Conservation (phyloP, 176 grass and related monocot genomes). For the Microstegium vimineum region DNA sequence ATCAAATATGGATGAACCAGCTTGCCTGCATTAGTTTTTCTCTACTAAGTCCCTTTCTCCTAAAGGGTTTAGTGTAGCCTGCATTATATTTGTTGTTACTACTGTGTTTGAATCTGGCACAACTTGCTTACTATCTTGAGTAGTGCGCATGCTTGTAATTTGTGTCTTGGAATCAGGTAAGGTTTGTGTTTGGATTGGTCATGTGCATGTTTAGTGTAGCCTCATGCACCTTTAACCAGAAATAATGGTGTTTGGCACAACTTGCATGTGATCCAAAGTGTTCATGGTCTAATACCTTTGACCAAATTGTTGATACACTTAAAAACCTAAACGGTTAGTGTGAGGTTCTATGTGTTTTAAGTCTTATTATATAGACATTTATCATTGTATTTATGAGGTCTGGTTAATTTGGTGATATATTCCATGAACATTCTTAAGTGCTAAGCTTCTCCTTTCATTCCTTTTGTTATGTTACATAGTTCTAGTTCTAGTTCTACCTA, state of each 20-base stretch:
- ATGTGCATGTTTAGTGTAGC: not conserved
- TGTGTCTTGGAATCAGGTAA: not conserved
- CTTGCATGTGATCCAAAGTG: not conserved
- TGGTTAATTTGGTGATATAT: not conserved
- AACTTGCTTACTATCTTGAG: not conserved
- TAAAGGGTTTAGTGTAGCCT: not conserved
- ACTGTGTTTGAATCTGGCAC: not conserved
- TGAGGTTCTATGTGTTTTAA: not conserved
- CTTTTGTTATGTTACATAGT: not conserved
- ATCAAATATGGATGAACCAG: not conserved
- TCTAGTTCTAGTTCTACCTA: not conserved
- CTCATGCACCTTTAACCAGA: not conserved
- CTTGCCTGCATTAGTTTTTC: not conserved
- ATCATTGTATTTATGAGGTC: not conserved
- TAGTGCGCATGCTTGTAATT: not conserved
- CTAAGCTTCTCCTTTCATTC: not conserved
- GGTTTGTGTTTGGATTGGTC: not conserved
- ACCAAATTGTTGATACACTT: not conserved
- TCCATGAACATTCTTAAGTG: not conserved
- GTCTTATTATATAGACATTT: not conserved
- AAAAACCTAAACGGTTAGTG: not conserved
- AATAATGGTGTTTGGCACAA: not conserved
- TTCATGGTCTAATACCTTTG: not conserved
- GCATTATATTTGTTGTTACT: not conserved
- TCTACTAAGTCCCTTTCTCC: not conserved